A percentile compares a stretch with the other conserved stretches of the same genome.
Evolutionary conservation across 2,329 filamentous ascomycete species (phyloP).

Genomic region (Didymella pinodella): DNA sequence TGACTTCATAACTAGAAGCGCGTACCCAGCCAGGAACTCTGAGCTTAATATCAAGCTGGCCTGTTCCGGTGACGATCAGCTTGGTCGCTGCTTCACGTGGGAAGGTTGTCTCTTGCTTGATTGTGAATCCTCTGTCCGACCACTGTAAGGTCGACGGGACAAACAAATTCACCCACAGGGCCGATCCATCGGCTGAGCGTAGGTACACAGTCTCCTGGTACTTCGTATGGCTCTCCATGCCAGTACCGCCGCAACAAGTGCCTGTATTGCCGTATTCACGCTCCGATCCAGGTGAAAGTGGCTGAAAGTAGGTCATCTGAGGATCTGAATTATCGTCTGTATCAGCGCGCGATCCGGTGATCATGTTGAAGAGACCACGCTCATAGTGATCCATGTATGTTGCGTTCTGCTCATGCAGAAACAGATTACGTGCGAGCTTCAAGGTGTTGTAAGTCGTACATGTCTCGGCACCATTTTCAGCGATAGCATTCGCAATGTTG

Average conservation of each 20-base stretch:
- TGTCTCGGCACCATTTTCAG: constrained; percentile 7
- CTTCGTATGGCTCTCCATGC: constrained; percentile 14
- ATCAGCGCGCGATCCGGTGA: constrained; percentile 10
- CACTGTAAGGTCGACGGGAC: constrained; percentile 3
- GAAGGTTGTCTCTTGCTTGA: constrained; percentile 1
- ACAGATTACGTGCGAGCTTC: constrained; percentile 10
- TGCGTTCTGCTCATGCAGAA: constrained; percentile 9
- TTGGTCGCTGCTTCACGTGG: neutral
- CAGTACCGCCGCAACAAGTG: constrained; percentile 8
- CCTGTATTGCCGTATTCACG: constrained; percentile 9
- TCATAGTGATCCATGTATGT: constrained; percentile 15
- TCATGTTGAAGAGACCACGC: constrained; percentile 11
- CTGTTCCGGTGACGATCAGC: neutral
- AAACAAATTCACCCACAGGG: constrained; percentile 8
- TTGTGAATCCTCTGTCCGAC: neutral
- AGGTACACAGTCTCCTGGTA: constrained; percentile 13
- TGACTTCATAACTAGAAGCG: neutral
- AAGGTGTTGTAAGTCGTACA: constrained; percentile 14
- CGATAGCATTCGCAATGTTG: constrained; percentile 12
- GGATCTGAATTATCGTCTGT: constrained; percentile 5
- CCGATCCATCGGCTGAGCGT: neutral
- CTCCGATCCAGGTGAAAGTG: neutral
- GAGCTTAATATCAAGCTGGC: neutral
- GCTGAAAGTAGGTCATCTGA: constrained; percentile 11
- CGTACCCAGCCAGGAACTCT: constrained; percentile 6